Evolutionary conservation across 2,329 filamentous ascomycete genomes (phyloP).

Genomic region (Cordyceps cicadae): DNA sequence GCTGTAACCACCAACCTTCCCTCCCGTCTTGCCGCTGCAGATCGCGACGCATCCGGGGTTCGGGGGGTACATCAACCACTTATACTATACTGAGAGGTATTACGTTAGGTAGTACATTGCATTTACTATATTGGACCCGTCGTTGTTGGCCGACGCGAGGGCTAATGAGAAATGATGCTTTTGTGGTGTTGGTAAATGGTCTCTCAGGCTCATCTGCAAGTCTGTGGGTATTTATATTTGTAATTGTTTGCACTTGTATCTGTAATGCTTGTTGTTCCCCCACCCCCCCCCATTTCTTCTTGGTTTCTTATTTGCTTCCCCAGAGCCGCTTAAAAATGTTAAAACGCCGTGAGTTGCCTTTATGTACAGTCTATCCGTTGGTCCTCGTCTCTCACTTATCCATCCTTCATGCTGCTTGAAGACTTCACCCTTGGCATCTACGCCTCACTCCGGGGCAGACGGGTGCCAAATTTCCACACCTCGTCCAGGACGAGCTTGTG

Average conservation of each 20-base stretch:
- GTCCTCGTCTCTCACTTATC: neutral
- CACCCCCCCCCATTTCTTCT: too few species aligned
- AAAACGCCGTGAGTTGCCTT: constrained; percentile 2
- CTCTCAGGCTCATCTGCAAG: neutral
- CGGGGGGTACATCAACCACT: constrained; percentile 5
- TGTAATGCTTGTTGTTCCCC: neutral
- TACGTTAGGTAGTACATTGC: neutral
- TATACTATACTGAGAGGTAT: neutral
- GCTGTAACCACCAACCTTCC: constrained; percentile 6
- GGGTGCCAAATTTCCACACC: constrained; percentile 70
- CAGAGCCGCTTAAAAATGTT: neutral
- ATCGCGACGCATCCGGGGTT: constrained; percentile 1
- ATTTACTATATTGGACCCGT: neutral
- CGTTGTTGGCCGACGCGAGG: neutral
- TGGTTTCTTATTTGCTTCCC: neutral
- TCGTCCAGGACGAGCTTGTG: constrained; percentile 57
- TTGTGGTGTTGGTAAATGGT: neutral
- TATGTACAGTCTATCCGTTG: constrained; percentile 9
- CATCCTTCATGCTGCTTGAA: neutral
- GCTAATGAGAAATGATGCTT: too few species aligned
- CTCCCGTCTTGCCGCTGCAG: neutral
- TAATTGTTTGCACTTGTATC: neutral
- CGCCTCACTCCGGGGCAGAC: constrained; percentile 30
- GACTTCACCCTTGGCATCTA: neutral
- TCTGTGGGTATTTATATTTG: neutral